A percentile compares a stretch with the other conserved stretches of the same genome.
phyloP scores from a whole-genome alignment of 257 asterid genomes.

The Penstemon barbatus region DNA sequence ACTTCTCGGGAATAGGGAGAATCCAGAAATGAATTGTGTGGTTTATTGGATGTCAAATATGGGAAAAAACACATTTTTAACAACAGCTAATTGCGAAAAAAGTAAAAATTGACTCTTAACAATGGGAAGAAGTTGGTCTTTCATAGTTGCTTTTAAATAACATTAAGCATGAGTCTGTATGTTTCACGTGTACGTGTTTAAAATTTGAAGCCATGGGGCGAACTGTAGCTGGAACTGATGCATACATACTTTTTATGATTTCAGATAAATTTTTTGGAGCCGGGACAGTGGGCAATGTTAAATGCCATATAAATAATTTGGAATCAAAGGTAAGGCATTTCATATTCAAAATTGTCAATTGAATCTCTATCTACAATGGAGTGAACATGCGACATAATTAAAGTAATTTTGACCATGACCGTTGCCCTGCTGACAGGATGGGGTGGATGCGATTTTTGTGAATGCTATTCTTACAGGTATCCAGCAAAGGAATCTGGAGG shows the following conservation, averaged over 20 bases:
- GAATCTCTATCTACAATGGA: background rate
- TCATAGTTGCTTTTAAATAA: background rate
- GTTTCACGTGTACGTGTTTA: conserved; percentile 10
- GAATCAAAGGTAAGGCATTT: conserved; percentile 61
- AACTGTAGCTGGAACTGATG: conserved; percentile 7
- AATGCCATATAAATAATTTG: conserved; percentile 68
- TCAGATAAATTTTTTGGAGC: conserved; percentile 85
- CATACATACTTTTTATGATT: conserved; percentile 24
- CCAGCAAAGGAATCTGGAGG: conserved; percentile 96
- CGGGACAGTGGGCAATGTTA: conserved; percentile 75
- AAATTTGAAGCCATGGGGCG: background rate
- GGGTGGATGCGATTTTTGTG: conserved; percentile 84
- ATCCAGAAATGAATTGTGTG: too few relatives aligned
- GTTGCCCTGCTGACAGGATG: conserved; percentile 47
- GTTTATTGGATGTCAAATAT: too few relatives aligned
- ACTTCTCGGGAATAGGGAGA: too few relatives aligned
- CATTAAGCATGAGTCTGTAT: conserved; percentile 4
- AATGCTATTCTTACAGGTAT: conserved; percentile 77
- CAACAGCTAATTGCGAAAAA: background rate
- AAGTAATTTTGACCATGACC: background rate
- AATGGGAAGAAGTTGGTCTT: too few relatives aligned
- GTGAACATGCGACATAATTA: conserved; percentile 6
- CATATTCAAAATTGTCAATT: conserved; percentile 17
- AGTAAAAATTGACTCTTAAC: background rate
- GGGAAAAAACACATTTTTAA: too few relatives aligned